phyloP scores from a whole-genome alignment of 345 rosid genomes.

The Syzygium aqueum region DNA sequence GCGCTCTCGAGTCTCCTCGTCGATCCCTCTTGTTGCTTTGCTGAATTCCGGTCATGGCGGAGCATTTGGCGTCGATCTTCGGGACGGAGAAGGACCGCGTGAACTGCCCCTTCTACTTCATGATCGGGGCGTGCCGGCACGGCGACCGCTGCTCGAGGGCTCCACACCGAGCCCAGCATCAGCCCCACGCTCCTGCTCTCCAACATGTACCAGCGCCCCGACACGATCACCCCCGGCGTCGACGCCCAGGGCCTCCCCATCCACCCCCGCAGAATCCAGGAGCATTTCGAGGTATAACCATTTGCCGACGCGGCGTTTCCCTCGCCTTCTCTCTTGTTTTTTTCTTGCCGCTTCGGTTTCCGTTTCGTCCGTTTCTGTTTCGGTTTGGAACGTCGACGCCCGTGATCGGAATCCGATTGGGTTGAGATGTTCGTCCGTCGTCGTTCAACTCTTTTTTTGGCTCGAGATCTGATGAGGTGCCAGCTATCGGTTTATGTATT shows the following conservation, averaged over 20 bases:
- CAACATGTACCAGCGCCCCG: conserved; percentile 77
- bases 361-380: neutral
- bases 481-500: neutral
- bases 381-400: neutral
- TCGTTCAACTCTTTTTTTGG: neutral
- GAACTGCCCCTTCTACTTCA: conserved; percentile 81
- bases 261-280: conserved; percentile 51
- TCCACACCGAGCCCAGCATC: conserved; percentile 66
- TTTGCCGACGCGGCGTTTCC: neutral
- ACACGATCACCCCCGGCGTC: conserved; percentile 62
- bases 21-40: neutral
- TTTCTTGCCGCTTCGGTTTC: neutral
- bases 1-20: neutral
- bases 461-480: neutral
- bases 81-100: conserved; percentile 85
- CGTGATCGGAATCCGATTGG: neutral
- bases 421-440: neutral
- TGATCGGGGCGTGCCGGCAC: conserved; percentile 73
- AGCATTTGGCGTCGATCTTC: conserved; percentile 73
- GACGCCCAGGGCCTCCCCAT: conserved; percentile 37
- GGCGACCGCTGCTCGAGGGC: conserved; percentile 78
- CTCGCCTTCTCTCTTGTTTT: neutral
- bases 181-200: conserved; percentile 72
- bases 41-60: conserved; percentile 32
- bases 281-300: conserved; percentile 45